Conservation (phyloP, 495 filamentous ascomycete species). For the Hypoxylon fragiforme region DNA sequence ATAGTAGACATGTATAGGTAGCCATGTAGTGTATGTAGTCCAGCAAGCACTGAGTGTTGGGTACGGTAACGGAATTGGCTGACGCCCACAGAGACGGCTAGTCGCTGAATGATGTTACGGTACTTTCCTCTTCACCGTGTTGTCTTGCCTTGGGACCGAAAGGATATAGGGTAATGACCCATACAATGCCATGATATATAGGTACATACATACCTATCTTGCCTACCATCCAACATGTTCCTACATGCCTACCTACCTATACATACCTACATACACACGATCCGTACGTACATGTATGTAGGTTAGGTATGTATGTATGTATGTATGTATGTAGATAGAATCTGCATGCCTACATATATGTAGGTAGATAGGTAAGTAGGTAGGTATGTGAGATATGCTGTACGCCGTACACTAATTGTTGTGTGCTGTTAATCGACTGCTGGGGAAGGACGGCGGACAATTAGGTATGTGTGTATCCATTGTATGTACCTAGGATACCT, state of each 20-base stretch:
- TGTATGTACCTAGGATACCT: too few relatives aligned
- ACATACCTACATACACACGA: not conserved
- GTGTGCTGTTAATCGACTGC: not conserved
- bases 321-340: slow-evolving; percentile 8
- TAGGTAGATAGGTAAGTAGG: slow-evolving; percentile 1
- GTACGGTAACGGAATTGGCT: slow-evolving; percentile 28
- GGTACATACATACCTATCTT: not conserved
- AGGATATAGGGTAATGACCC: slow-evolving; percentile 1
- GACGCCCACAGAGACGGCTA: slow-evolving; percentile 12
- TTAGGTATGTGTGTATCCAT: slow-evolving; percentile 19
- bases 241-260: too few relatives aligned
- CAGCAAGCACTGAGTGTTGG: slow-evolving; percentile 9
- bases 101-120: slow-evolving; percentile 15
- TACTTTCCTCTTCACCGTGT: slow-evolving; percentile 25
- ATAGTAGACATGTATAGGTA: not conserved
- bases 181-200: not conserved
- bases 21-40: not conserved
- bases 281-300: not conserved
- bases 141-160: slow-evolving; percentile 6
- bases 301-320: slow-evolving; percentile 6
- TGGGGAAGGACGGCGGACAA: slow-evolving; percentile 12
- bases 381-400: slow-evolving; percentile 8
- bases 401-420: slow-evolving; percentile 1
- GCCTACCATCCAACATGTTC: too few relatives aligned
- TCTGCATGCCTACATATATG: too few relatives aligned